Evolutionary conservation across 2,329 filamentous ascomycete species (phyloP).

Genomic region (Didymella pinodella): DNA sequence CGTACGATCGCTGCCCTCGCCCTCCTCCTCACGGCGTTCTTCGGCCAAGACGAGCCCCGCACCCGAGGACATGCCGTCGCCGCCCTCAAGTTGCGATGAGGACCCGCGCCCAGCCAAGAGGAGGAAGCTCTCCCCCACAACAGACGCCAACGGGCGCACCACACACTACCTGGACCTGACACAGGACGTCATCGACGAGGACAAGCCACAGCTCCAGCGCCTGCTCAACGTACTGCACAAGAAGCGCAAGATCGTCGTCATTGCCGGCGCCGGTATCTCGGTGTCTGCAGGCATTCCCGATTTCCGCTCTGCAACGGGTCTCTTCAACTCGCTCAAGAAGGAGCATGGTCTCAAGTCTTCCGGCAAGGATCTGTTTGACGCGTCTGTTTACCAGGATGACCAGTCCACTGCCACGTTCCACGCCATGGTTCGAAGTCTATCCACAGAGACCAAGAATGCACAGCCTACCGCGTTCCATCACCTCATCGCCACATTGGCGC

Average conservation of each 20-base stretch:
- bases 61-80: slow-evolving; percentile 55
- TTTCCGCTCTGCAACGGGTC: slow-evolving; percentile 88
- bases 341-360: slow-evolving; percentile 93
- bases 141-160: slow-evolving; percentile 69
- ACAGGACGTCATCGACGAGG: slow-evolving; percentile 61
- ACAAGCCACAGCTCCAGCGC: slow-evolving; percentile 70
- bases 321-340: slow-evolving; percentile 84
- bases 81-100: slow-evolving; percentile 62
- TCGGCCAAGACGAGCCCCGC: slow-evolving; percentile 57
- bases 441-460: slow-evolving; percentile 77
- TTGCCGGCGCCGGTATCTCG: slow-evolving; percentile 95
- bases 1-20: slow-evolving; percentile 47
- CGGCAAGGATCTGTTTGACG: slow-evolving; percentile 95
- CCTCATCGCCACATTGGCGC: slow-evolving; percentile 85
- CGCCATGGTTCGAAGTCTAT: slow-evolving; percentile 91
- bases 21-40: slow-evolving; percentile 56
- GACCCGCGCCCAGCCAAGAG: slow-evolving; percentile 77
- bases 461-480: slow-evolving; percentile 91
- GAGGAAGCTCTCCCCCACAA: slow-evolving; percentile 60
- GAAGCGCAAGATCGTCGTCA: slow-evolving; percentile 95
- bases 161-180: slow-evolving; percentile 83
- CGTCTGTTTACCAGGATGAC: slow-evolving; percentile 95
- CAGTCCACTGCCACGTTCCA: slow-evolving; percentile 90
- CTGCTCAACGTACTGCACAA: slow-evolving; percentile 79
- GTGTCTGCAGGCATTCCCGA: slow-evolving; percentile 97